Conservation (phyloP, 2,329 filamentous ascomycete genomes). For the Diaporthe citri region DNA sequence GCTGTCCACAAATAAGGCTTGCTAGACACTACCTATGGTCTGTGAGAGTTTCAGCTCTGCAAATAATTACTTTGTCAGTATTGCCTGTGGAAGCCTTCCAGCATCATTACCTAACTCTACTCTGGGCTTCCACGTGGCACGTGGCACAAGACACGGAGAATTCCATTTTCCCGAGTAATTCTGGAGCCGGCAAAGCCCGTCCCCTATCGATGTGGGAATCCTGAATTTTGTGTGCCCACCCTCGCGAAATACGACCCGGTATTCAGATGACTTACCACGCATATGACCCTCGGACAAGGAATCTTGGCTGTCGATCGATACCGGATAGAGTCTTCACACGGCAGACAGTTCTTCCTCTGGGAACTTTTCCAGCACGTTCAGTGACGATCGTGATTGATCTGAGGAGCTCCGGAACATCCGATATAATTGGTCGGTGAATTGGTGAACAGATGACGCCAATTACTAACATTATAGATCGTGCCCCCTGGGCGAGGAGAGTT, state of each 20-base stretch:
- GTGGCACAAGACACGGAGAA: too few species aligned
- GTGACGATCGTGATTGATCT: not conserved
- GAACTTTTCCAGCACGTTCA: not conserved
- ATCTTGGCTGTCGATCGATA: not conserved
- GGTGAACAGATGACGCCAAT: not conserved
- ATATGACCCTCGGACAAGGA: not conserved
- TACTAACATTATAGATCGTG: not conserved
- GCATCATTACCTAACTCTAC: fast-evolving
- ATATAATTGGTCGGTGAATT: not conserved
- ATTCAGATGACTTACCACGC: not conserved
- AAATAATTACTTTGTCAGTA: too few species aligned
- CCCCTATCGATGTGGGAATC: not conserved
- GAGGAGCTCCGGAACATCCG: not conserved
- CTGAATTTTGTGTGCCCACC: not conserved
- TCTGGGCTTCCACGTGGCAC: not conserved
- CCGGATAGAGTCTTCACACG: not conserved
- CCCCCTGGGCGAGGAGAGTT: not conserved
- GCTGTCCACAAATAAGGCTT: too few species aligned
- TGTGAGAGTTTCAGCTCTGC: not conserved
- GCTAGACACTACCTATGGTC: not conserved
- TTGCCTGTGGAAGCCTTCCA: not conserved
- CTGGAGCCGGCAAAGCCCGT: not conserved
- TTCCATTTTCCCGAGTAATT: too few species aligned
- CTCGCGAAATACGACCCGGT: not conserved
- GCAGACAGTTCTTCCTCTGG: not conserved